phyloP scores from a whole-genome alignment of 163 green algal genomes.

The Trebouxia gelatinosa region DNA sequence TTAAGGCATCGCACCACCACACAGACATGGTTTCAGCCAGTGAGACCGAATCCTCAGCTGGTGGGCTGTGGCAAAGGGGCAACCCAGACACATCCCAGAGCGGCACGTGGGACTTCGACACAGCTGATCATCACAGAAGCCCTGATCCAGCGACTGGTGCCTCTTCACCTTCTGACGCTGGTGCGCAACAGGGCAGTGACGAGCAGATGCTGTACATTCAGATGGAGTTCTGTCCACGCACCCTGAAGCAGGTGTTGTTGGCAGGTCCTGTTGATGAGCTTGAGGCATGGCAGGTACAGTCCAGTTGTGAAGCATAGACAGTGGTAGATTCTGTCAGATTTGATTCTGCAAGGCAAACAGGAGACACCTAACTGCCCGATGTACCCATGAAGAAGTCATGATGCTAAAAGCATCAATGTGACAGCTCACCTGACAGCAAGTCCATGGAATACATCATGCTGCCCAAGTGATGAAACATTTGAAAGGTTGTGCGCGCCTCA shows the following conservation, averaged over 20 bases:
- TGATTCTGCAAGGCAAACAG: too few species aligned
- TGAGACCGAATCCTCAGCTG: background rate
- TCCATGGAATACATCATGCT: too few species aligned
- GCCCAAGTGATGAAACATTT: too few species aligned
- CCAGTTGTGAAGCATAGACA: background rate
- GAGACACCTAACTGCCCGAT: too few species aligned
- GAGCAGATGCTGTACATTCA: conserved; percentile 82
- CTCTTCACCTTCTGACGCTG: background rate
- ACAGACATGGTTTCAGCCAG: too few species aligned
- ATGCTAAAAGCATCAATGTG: too few species aligned
- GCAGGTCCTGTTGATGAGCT: conserved; percentile 43
- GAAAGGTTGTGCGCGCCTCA: too few species aligned
- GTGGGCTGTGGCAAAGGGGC: conserved; percentile 26
- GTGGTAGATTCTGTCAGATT: too few species aligned
- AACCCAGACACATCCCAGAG: background rate
- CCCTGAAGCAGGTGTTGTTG: conserved; percentile 63
- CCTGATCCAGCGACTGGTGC: background rate
- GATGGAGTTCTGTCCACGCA: conserved; percentile 89
- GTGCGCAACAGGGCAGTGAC: background rate
- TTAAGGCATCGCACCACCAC: too few species aligned
- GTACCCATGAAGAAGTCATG: too few species aligned
- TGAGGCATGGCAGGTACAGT: conserved; percentile 48
- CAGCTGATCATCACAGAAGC: too few species aligned
- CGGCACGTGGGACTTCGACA: conserved; percentile 20
- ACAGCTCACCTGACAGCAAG: too few species aligned